Base-by-base conservation (phyloP, 1,284 basidiomycete species). In the Cryptococcus sp. region DNA sequence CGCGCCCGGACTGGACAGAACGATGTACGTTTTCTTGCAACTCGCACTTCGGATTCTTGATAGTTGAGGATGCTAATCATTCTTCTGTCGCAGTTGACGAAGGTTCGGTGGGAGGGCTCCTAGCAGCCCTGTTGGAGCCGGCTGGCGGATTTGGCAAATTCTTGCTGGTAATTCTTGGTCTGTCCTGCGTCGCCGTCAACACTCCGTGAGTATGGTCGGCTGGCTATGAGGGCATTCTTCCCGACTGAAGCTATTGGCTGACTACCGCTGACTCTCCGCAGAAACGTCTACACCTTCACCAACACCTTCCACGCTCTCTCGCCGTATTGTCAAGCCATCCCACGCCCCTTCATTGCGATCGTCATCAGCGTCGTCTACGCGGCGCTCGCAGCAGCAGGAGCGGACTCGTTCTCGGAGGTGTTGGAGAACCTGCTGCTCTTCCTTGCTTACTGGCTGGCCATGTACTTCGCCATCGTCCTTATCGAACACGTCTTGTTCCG, bases 401-500 rank as follows among this genome's bases (percentile, higher is more conserved):
- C 76, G 40, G 63, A 47, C 79, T 85, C 22, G 53, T 64, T 53
- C 42, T 25, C 39, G 15, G 20, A 20, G 10, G 51, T 53, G 2
- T 54, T 68, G 1, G 57, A 58, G 38, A 68, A 68, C 52, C 60
- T 68, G 53, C 66, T 68, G 13, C 57, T 58, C 47, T 53, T 67
- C 51, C 56, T 68, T 22, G 54, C 61, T 40, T 68, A 68, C 44
- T 68, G 66, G 66, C 47, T 62, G 10, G 60, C 66, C 6, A 54
- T 68, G 45, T 68, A 65, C 50, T 52, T 65, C 4, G 63, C 61
- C 16, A 73, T 80, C 47, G 58, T 80, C 19, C 41, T 75, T 41
- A 68, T 74, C 53, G 78, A 80, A 62, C 78, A 80, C 65, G 66
- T 71, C 56, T 71, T 80, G 58, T 79, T 79, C 72, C 71, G 78